Evolutionary conservation across 2,329 filamentous ascomycete genomes (phyloP), one percentile per base, ranked within the genome.

Genomic region (Penicillium sp.): DNA sequence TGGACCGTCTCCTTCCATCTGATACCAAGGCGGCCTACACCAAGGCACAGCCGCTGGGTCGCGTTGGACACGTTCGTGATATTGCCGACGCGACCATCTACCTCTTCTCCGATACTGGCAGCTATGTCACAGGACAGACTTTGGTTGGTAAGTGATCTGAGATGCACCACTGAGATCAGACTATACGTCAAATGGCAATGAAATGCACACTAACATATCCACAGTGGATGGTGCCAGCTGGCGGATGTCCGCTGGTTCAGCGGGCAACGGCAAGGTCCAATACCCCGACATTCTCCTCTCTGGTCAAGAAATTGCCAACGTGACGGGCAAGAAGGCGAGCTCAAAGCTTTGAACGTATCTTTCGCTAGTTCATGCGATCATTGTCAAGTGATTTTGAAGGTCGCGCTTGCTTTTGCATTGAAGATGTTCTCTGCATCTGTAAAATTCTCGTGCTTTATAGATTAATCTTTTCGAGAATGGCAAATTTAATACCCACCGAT

Each of bases 41-140:
- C 32, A 72, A 76, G 26, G 53, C 58, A 2, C 78, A 95, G 34
- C 93, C 93, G 0, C 71, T 84, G 2, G 89, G 89, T 1, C 78
- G 90, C 48, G 82, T 83, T 68, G 93, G 91, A 5, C 80, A 80
- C 0, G 82, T 95, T 26, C 86, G 85, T 55, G 91, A 98, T 63
- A 90, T 98, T 61, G 86, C 90, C 0, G 91, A 98, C 68, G 88
- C 91, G 1, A 96, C 91, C 0, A 81, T 97, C 0, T 98, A 84
- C 61, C 68, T 97, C 47, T 93, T 96, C 64, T 87, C 86, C 39
- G 87, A 95, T 39, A 83, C 88, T 0, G 91, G 85, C 1, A 89
- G 85, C 65, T 95, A 87, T 66, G 82, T 97, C 40, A 95, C 87
- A 57, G 93, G 90, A 1, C 84, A 89, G 56, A 80, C 82, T 3